These are phyloP conservation scores for Camelina hispida DNA, from an alignment of 345 rosid genomes.

Conservation along the genomic window DNA sequence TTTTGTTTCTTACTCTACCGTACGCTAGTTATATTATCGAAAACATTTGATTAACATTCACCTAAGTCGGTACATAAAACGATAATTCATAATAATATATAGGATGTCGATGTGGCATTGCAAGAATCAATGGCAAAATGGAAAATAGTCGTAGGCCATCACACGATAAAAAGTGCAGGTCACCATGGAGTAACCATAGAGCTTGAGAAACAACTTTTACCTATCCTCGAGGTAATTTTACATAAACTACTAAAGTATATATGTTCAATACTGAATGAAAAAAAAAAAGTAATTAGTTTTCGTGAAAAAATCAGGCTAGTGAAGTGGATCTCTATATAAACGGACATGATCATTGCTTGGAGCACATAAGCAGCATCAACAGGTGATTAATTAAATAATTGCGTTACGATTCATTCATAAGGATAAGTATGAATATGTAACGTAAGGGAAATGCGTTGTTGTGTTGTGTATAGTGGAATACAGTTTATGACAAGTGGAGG, in stretches of 20 bases:
- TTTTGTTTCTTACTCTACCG: background rate
- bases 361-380: conserved; percentile 64
- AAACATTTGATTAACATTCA: background rate
- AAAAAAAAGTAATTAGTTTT: background rate
- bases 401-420: background rate
- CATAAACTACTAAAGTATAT: background rate
- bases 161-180: conserved; percentile 73
- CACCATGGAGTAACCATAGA: conserved; percentile 68
- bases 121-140: conserved; percentile 61
- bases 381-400: conserved; percentile 45
- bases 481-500: conserved; percentile 84
- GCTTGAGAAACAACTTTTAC: conserved; percentile 56
- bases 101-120: conserved; percentile 47
- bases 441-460: background rate
- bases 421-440: conserved; percentile 10
- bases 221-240: conserved; percentile 60
- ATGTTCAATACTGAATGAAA: background rate
- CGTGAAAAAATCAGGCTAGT: conserved; percentile 50
- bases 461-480: conserved; percentile 46
- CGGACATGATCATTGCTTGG: conserved; percentile 88
- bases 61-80: background rate
- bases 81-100: background rate
- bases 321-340: conserved; percentile 73
- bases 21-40: background rate
- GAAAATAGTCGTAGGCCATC: conserved; percentile 88